Base-by-base conservation (phyloP, 2,329 filamentous ascomycete species). In the Escovopsis weberi region DNA sequence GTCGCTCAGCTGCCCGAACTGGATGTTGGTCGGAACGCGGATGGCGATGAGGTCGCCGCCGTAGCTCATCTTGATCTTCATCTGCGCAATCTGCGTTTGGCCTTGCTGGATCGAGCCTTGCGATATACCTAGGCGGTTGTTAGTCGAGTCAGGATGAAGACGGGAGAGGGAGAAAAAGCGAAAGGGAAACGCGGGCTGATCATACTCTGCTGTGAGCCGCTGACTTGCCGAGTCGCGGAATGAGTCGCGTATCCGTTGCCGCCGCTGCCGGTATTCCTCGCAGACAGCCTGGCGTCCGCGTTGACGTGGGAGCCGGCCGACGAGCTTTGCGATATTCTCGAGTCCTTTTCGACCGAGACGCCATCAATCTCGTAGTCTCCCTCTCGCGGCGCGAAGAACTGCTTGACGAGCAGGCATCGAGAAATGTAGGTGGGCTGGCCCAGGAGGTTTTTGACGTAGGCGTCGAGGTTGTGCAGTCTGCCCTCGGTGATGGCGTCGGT, bases 401-500 rank as follows among this genome's bases (percentile, higher is more conserved):
- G 80, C 57, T 85, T 83, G 18, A 96, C 89, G 8, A 96, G 67
- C 44, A 80, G 78, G 56, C 85, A 91, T 50, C 80, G 76, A 1
- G 85, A 78, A 49, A 98, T 95, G 57, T 95, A 86, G 0, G 75
- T 67, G 3, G 86, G 85, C 60, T 96, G 82, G 33, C 75, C 74
- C 8, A 98, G 68, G 19, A 98, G 70, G 53, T 91, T 89, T 64
- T 93, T 93, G 52, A 98, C 86, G 55, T 98, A 98, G 41, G 89
- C 85, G 55, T 98, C 88, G 34, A 98, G 68, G 57, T 94, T 95
- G 59, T 91, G 85, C 45, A 91, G 78, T 51, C 91, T 79, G 26
- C 87, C 88, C 56, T 95, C 88, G 15, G 88, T 94, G 54, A 98
- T 95, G 33, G 85, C 85, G 57, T 96, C 89, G n/a, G 89, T 98